Percentiles rank a stretch among this genome's conserved stretches.
Evolutionary conservation across 169 alveolate genomes (phyloP).

Genomic region (Pseudocohnilembus persalinus): DNA sequence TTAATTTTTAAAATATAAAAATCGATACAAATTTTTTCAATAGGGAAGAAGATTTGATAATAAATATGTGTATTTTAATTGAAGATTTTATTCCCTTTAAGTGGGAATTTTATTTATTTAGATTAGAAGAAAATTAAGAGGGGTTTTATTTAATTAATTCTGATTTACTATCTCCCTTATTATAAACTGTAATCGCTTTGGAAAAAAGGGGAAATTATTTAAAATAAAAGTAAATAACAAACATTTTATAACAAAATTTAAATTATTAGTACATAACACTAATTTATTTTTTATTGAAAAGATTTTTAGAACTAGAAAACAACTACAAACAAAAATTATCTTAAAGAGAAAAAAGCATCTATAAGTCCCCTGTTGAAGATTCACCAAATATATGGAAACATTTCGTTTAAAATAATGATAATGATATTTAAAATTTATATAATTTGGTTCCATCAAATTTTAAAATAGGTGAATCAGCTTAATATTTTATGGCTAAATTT

Average conservation of each 20-base stretch:
- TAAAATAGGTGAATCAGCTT: too few species aligned
- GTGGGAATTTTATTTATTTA: not conserved
- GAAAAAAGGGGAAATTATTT: not conserved
- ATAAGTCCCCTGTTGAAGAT: not conserved
- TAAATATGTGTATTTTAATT: not conserved
- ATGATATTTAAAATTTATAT: too few species aligned
- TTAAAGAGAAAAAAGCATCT: not conserved
- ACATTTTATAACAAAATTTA: too few species aligned
- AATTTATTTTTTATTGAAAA: not conserved
- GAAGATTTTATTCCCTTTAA: not conserved
- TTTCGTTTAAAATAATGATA: not conserved
- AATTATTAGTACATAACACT: not conserved
- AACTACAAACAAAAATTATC: not conserved
- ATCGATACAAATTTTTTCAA: too few species aligned
- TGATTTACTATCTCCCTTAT: not conserved
- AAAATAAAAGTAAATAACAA: not conserved
- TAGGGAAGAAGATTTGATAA: not conserved
- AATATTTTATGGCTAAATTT: too few species aligned
- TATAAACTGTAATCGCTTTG: not conserved
- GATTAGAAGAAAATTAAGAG: not conserved
- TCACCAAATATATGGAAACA: not conserved
- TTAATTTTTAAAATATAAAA: too few species aligned
- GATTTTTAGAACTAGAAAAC: not conserved
- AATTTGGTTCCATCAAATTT: too few species aligned
- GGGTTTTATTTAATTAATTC: not conserved